A percentile compares a stretch with the other conserved stretches of the same genome.
phyloP scores from a whole-genome alignment of 768 basidiomycete species.

The Agaricus subrufescens region DNA sequence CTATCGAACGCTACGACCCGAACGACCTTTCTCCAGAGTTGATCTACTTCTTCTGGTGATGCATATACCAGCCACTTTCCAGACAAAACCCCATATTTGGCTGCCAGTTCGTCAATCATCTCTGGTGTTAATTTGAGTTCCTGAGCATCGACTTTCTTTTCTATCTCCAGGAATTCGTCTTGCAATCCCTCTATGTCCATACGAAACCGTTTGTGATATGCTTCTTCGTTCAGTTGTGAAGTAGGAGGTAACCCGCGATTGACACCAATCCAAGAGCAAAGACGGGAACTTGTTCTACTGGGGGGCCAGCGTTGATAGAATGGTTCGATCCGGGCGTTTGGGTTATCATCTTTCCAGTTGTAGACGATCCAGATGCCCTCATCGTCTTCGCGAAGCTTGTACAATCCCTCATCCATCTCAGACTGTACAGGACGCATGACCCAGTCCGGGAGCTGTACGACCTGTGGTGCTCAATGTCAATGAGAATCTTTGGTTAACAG shows the following conservation, averaged over 20 bases:
- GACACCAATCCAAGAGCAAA: conserved; percentile 31
- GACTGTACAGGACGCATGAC: conserved; percentile 15
- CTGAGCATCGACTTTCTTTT: conserved; percentile 5
- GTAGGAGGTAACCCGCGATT: conserved; percentile 17
- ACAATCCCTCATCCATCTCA: conserved; percentile 7
- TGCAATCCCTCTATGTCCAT: conserved; percentile 11
- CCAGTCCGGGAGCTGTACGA: conserved; percentile 1
- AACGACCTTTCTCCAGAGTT: conserved; percentile 30
- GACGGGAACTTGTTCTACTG: conserved; percentile 25
- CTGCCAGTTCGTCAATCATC: conserved; percentile 29
- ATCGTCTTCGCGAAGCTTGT: conserved; percentile 18
- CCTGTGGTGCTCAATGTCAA: too few species aligned
- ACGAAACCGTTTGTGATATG: conserved; percentile 1
- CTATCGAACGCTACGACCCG: conserved; percentile 22
- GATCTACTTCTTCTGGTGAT: conserved; percentile 25
- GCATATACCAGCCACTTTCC: conserved; percentile 38
- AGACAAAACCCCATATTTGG: conserved; percentile 21
- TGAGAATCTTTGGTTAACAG: too few species aligned
- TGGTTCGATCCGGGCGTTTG: conserved; percentile 16
- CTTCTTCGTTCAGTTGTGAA: conserved; percentile 12
- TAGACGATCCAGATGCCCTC: conserved; percentile 9
- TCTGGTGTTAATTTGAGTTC: conserved; percentile 20
- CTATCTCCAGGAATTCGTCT: conserved; percentile 17
- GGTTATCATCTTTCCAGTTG: conserved; percentile 15
- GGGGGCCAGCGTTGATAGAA: conserved; percentile 34